Evolutionary conservation across 1,139 yeast species (phyloP).

Genomic region (Magnusiomyces starmeri): DNA sequence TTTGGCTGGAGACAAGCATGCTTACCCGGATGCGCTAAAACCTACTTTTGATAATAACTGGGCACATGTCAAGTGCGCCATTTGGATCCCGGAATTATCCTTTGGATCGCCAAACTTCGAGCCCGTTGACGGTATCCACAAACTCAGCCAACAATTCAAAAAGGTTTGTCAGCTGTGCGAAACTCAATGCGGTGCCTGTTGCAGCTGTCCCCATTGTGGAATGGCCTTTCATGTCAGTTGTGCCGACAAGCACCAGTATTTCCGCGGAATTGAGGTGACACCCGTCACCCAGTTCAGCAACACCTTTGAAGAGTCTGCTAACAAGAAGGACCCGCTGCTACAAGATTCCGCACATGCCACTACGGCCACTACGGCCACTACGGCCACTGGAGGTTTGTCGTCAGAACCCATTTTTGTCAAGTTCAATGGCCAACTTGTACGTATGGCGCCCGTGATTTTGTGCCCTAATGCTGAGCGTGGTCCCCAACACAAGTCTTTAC

Average conservation of each 20-base stretch:
- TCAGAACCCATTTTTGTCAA: no score
- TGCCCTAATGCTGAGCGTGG: constrained; percentile 22
- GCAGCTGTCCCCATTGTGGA: constrained; percentile 40
- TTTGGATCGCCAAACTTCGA: constrained; percentile 40
- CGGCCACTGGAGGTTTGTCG: no score
- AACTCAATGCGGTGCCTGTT: constrained; percentile 38
- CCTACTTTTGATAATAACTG: constrained; percentile 65
- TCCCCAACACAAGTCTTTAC: constrained; percentile 7
- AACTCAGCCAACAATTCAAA: constrained; percentile 23
- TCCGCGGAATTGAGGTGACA: constrained; percentile 31
- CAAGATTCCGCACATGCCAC: no score
- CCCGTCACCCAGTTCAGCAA: constrained; percentile 20
- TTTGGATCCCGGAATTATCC: constrained; percentile 42
- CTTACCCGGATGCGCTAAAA: constrained; percentile 61
- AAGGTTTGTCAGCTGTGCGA: constrained; percentile 39
- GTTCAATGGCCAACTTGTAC: constrained; percentile 35
- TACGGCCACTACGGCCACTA: no score
- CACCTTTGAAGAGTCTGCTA: constrained; percentile 25
- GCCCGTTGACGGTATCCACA: constrained; percentile 36
- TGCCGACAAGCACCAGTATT: constrained; percentile 38
- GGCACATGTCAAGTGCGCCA: constrained; percentile 76
- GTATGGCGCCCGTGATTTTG: constrained; percentile 29
- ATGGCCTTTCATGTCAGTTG: constrained; percentile 55
- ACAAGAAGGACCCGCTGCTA: neutral
- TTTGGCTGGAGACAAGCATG: constrained; percentile 33